Evolutionary conservation across 2,329 filamentous ascomycete species (phyloP).

Genomic region (Colletotrichum euphorbiae): DNA sequence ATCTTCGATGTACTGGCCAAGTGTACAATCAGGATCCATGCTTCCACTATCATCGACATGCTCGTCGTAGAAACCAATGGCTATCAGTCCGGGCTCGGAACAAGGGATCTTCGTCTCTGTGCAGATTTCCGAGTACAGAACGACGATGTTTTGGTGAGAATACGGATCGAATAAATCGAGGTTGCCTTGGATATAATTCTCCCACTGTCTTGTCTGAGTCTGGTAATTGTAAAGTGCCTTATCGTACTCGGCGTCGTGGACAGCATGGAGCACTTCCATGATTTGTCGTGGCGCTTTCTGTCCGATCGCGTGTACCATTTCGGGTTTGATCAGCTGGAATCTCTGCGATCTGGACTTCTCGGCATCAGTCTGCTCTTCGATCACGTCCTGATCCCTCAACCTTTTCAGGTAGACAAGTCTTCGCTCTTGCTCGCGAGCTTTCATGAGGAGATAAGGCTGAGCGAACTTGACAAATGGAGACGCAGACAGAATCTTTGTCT

Average conservation of each 20-base stretch:
- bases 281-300: conserved; percentile 86
- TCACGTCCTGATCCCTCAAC: conserved; percentile 80
- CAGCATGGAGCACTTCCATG: conserved; percentile 92
- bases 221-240: conserved; percentile 93
- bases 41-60: conserved; percentile 73
- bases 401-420: conserved; percentile 84
- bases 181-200: conserved; percentile 91
- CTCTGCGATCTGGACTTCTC: conserved; percentile 75
- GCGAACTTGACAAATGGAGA: conserved; percentile 97
- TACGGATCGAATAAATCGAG: conserved; percentile 93
- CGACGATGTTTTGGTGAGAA: conserved; percentile 95
- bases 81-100: conserved; percentile 88
- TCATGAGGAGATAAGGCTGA: conserved; percentile 92
- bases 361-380: conserved; percentile 66
- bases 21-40: conserved; percentile 86
- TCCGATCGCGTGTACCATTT: conserved; percentile 91
- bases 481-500: conserved; percentile 92
- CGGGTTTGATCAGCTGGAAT: conserved; percentile 92
- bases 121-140: conserved; percentile 93
- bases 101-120: conserved; percentile 95
- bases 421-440: conserved; percentile 89
- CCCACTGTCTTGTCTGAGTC: conserved; percentile 96
- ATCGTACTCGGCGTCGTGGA: conserved; percentile 97
- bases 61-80: conserved; percentile 93
- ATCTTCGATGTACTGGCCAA: conserved; percentile 96